phyloP scores from a whole-genome alignment of 495 filamentous ascomycete genomes.

The Clohesyomyces aquaticus region DNA sequence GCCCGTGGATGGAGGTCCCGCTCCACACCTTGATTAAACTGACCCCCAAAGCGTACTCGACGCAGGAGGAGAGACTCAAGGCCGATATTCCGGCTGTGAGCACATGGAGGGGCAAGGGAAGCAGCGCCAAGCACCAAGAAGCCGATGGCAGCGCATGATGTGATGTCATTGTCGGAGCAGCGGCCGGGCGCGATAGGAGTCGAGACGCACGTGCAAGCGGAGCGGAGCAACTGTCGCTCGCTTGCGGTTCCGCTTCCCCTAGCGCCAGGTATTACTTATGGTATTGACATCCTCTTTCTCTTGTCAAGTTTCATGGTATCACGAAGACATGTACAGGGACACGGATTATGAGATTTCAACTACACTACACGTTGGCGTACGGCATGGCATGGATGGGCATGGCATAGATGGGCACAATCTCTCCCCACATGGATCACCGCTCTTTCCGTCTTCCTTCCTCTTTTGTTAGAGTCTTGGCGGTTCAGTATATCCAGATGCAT shows the following conservation, averaged over 20 bases:
- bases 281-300: background rate
- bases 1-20: slow-evolving; percentile 97
- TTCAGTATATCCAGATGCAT: background rate
- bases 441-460: background rate
- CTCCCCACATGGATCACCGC: background rate
- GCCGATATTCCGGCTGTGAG: slow-evolving; percentile 93
- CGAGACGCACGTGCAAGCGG: background rate
- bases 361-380: background rate
- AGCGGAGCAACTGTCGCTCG: background rate
- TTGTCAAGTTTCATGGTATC: background rate
- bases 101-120: slow-evolving; percentile 91
- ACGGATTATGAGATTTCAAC: background rate
- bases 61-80: slow-evolving; percentile 80
- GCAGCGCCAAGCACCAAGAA: slow-evolving; percentile 72
- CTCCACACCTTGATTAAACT: slow-evolving; percentile 95
- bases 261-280: background rate
- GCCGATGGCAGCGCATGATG: slow-evolving; percentile 20
- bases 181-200: background rate
- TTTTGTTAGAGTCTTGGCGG: background rate
- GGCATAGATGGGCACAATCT: background rate
- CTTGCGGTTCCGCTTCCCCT: background rate
- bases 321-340: too few relatives aligned
- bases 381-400: background rate
- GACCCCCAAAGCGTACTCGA: slow-evolving; percentile 91
- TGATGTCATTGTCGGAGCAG: slow-evolving; percentile 2